These are phyloP conservation scores for Fraxinus angustifolia DNA, from an alignment of 305 asterid species.

Conservation along the genomic window DNA sequence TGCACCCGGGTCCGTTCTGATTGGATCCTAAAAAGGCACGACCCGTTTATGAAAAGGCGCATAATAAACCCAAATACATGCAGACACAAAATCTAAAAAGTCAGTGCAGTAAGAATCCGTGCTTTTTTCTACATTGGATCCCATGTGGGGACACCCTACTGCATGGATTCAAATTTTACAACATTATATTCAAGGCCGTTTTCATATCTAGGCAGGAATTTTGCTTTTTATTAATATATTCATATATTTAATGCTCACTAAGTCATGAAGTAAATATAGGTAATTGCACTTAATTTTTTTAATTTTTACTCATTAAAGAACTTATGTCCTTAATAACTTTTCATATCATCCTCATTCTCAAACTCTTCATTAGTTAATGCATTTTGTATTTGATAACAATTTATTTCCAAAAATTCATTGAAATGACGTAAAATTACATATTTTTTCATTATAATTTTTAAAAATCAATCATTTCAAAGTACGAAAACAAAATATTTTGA, in stretches of 20 bases:
- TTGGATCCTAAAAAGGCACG: constrained; percentile 45
- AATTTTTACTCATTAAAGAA: neutral
- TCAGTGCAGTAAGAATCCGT: constrained; percentile 32
- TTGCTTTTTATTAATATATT: neutral
- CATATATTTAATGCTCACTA: too few species aligned
- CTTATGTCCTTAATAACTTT: neutral
- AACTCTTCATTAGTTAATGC: neutral
- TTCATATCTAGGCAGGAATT: too few species aligned
- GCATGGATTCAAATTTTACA: neutral
- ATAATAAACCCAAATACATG: constrained; percentile 20
- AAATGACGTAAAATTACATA: neutral
- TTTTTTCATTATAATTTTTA: neutral
- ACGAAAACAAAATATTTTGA: neutral
- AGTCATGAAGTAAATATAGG: too few species aligned
- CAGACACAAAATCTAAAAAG: constrained; percentile 48
- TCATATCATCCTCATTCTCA: neutral
- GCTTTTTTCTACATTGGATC: neutral
- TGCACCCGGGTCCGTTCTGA: constrained; percentile 3
- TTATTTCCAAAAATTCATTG: neutral
- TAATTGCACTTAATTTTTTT: too few species aligned
- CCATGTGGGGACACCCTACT: neutral
- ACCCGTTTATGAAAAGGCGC: constrained; percentile 48
- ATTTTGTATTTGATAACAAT: too few species aligned
- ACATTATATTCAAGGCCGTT: too few species aligned
- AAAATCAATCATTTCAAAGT: neutral